phyloP scores from a whole-genome alignment of 805 yeast species.

The Jamesozyma piceae region DNA sequence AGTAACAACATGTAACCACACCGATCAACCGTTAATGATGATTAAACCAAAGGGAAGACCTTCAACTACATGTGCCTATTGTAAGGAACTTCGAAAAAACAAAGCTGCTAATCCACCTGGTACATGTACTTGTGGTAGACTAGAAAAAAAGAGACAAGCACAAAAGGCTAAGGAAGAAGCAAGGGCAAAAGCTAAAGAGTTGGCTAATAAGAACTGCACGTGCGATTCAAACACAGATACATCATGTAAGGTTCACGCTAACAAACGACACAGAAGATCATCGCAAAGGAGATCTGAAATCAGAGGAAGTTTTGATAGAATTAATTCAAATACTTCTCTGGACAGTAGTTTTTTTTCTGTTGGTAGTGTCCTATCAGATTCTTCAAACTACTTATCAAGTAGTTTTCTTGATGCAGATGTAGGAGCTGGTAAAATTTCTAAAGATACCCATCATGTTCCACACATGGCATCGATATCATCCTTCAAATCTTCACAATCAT shows the following conservation, averaged over 20 bases:
- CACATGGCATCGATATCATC: conserved; percentile 27
- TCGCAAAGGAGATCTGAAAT: conserved; percentile 4
- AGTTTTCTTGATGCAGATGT: conserved; percentile 18
- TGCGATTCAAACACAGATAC: conserved; percentile 20
- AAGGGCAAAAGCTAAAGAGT: conserved; percentile 20
- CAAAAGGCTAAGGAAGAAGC: conserved; percentile 29
- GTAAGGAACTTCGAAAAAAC: conserved; percentile 62
- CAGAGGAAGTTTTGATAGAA: conserved; percentile 7
- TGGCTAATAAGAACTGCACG: conserved; percentile 27
- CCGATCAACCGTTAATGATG: conserved; percentile 82
- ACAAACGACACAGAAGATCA: conserved; percentile 11
- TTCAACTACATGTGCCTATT: conserved; percentile 80
- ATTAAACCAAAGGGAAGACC: conserved; percentile 97
- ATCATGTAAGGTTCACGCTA: conserved; percentile 17
- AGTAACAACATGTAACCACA: conserved; percentile 87
- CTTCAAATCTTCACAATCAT: conserved; percentile 26
- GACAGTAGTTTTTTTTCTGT: conserved; percentile 10
- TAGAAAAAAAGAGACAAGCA: conserved; percentile 34
- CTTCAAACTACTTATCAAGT: conserved; percentile 9
- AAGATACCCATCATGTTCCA: conserved; percentile 24
- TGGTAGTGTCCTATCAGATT: conserved; percentile 9
- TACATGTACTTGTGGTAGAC: conserved; percentile 57
- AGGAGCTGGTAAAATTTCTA: conserved; percentile 21
- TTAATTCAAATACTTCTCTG: conserved; percentile 9
- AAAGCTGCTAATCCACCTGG: conserved; percentile 50